phyloP scores from a whole-genome alignment of 2,329 filamentous ascomycete species.

The Torrubiella hemipterigena region DNA sequence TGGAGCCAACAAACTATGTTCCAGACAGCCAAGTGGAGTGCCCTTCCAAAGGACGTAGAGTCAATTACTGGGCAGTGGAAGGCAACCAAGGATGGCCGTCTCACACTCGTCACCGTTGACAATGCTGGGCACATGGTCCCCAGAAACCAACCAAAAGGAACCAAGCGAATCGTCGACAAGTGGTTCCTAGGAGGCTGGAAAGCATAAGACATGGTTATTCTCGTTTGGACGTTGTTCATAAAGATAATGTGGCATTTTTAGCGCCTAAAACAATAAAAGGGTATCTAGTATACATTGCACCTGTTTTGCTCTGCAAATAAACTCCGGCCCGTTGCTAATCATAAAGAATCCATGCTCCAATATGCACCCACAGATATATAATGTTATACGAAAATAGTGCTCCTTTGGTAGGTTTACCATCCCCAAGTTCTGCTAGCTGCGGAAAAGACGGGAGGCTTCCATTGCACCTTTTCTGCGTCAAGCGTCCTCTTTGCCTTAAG shows the following conservation, averaged over 20 bases:
- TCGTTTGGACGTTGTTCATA: neutral
- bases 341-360: neutral
- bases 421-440: conserved; percentile 89
- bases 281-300: conserved; percentile 1
- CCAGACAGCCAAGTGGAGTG: conserved; percentile 15
- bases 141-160: conserved; percentile 11
- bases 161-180: conserved; percentile 10
- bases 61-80: conserved; percentile 9
- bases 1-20: conserved; percentile 33
- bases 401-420: too few species aligned
- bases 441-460: conserved; percentile 93
- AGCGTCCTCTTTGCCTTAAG: conserved; percentile 66
- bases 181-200: conserved; percentile 9
- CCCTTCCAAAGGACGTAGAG: conserved; percentile 5
- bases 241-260: neutral
- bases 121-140: conserved; percentile 11
- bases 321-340: too few species aligned
- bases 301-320: too few species aligned
- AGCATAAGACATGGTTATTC: neutral
- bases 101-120: conserved; percentile 12
- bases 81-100: conserved; percentile 7
- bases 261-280: conserved; percentile 1
- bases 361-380: neutral
- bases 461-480: conserved; percentile 68
- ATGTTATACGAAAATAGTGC: neutral